phyloP scores from a whole-genome alignment of 73 alveolate species.

The Paramecium primaurelia region DNA sequence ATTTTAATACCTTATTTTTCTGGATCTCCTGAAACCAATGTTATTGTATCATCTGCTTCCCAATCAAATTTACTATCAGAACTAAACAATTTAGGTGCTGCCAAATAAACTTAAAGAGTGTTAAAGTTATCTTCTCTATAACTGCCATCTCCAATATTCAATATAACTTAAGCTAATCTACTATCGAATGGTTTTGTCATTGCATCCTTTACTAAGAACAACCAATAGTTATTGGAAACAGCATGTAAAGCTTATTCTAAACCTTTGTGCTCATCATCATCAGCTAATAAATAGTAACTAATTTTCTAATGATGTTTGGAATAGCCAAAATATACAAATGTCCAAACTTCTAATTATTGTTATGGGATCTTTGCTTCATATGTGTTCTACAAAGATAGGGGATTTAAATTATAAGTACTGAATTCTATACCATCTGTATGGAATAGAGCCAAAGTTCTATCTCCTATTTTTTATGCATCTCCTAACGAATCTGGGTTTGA shows the following conservation, averaged over 20 bases:
- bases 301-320: background rate
- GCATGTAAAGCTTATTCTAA: constrained; percentile 24
- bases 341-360: constrained; percentile 26
- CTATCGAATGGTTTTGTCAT: background rate
- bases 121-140: background rate
- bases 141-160: constrained; percentile 20
- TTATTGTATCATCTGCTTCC: constrained; percentile 23
- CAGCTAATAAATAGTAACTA: constrained; percentile 1
- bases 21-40: background rate
- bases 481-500: background rate
- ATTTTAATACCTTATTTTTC: background rate
- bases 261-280: background rate
- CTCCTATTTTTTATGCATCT: constrained; percentile 27
- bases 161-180: constrained; percentile 2
- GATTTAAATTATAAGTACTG: constrained; percentile 23
- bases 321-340: constrained; percentile 8
- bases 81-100: constrained; percentile 12
- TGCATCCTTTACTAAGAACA: background rate
- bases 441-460: background rate
- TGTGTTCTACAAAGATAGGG: background rate
- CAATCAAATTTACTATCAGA: background rate
- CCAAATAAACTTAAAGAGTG: background rate
- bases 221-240: background rate
- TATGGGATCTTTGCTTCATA: background rate
- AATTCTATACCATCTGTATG: constrained; percentile 16